These are phyloP conservation scores for Fusarium newnesense DNA, from an alignment of 2,329 filamentous ascomycete species.

Conservation along the genomic window DNA sequence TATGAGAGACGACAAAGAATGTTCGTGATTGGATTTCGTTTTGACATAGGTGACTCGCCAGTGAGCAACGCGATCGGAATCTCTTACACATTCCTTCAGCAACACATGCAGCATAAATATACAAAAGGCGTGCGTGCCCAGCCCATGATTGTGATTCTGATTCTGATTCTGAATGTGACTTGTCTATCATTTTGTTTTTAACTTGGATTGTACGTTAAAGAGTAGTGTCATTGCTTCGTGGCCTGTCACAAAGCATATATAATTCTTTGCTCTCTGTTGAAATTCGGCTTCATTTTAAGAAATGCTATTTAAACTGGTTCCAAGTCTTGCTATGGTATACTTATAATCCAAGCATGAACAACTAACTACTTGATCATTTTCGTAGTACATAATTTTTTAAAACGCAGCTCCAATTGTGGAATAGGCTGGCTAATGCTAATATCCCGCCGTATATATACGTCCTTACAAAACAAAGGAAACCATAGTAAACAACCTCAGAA, in stretches of 20 bases:
- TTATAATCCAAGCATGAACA: neutral
- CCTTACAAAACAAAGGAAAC: neutral
- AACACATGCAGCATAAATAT: conserved; percentile 26
- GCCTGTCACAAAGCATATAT: neutral
- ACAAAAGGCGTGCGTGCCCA: conserved; percentile 3
- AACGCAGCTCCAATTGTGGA: neutral
- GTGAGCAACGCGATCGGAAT: conserved; percentile 11
- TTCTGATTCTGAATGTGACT: conserved; percentile 4
- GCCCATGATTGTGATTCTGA: neutral
- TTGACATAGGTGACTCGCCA: conserved; percentile 20
- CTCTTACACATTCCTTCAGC: conserved; percentile 35
- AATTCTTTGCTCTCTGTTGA: neutral
- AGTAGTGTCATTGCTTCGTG: too few species aligned
- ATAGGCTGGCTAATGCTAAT: neutral
- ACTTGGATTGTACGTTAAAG: neutral
- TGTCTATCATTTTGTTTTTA: neutral
- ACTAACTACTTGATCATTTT: neutral
- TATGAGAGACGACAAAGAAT: conserved; percentile 17
- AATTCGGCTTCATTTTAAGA: neutral
- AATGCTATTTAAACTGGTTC: neutral
- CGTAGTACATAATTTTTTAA: neutral
- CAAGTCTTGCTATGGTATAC: neutral
- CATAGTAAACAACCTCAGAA: neutral
- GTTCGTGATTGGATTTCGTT: conserved; percentile 20
- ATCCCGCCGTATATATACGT: neutral